Conservation (phyloP, 495 filamentous ascomycete species). For the Aspergillus sclerotioniger region DNA sequence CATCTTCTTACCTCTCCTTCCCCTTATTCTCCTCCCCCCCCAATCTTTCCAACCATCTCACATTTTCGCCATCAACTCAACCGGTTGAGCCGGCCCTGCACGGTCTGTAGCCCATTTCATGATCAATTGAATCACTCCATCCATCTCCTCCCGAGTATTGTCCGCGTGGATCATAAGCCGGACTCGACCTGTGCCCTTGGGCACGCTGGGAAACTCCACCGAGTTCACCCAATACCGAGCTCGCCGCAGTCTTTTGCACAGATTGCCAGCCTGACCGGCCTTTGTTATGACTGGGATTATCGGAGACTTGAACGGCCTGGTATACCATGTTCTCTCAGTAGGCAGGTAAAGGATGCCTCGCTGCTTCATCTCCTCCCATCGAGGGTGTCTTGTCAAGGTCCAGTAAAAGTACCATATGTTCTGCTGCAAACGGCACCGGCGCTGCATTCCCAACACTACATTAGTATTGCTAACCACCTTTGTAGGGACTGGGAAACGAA, state of each 20-base stretch:
- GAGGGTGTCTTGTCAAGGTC: slow-evolving; percentile 1
- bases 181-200: slow-evolving; percentile 4
- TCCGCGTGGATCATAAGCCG: slow-evolving; percentile 12
- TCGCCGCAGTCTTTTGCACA: not conserved
- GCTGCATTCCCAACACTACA: not conserved
- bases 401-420: slow-evolving; percentile 11
- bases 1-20: not conserved
- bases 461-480: not conserved
- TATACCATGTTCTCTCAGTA: slow-evolving; percentile 6
- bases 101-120: slow-evolving; percentile 2
- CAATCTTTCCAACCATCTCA: not conserved
- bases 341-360: slow-evolving; percentile 6
- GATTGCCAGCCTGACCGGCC: not conserved
- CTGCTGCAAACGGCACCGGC: slow-evolving; percentile 10
- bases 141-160: slow-evolving; percentile 10
- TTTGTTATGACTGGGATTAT: slow-evolving; percentile 1
- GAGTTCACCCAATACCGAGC: slow-evolving; percentile 10
- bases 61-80: not conserved
- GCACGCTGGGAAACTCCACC: slow-evolving; percentile 7
- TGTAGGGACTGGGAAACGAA: not conserved
- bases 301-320: slow-evolving; percentile 1
- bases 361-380: slow-evolving; percentile 6
- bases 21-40: not conserved
- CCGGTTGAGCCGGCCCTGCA: not conserved
- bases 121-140: not conserved